Conservation (phyloP, 768 basidiomycete genomes). For the Porphyrellus cyaneotinctus region DNA sequence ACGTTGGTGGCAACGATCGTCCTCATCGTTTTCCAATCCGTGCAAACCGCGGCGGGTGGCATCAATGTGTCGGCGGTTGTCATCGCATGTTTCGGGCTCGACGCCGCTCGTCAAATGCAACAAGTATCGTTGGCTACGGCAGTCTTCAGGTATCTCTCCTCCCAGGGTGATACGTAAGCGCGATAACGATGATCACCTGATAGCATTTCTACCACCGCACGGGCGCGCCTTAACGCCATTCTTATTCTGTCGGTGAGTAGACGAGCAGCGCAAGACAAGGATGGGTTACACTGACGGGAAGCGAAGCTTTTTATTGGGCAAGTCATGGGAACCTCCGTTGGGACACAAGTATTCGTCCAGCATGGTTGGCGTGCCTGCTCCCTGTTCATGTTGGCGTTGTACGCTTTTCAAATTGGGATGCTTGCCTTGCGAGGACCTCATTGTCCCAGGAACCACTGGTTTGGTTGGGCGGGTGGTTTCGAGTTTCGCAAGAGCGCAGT, state of each 20-base stretch:
- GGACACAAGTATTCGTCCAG: conserved; percentile 63
- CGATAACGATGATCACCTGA: conserved; percentile 5
- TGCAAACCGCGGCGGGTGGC: conserved; percentile 69
- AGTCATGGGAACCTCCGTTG: conserved; percentile 76
- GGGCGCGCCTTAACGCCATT: conserved; percentile 74
- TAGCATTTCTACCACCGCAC: conserved; percentile 41
- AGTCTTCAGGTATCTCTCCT: conserved; percentile 45
- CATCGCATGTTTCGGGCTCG: conserved; percentile 66
- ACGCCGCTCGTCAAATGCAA: conserved; percentile 67
- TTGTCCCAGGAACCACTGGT: conserved; percentile 43
- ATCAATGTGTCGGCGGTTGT: conserved; percentile 68
- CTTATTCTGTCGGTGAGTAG: conserved; percentile 59
- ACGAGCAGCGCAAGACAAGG: neutral
- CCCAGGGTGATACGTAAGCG: neutral
- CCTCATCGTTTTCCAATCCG: conserved; percentile 49
- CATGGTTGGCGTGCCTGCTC: conserved; percentile 71
- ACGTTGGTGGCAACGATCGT: conserved; percentile 51
- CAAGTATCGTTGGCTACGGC: conserved; percentile 64
- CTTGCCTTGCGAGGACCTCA: conserved; percentile 71
- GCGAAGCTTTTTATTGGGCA: conserved; percentile 66
- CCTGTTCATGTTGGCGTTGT: conserved; percentile 54
- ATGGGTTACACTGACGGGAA: neutral
- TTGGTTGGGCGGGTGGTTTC: conserved; percentile 60
- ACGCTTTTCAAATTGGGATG: conserved; percentile 51
- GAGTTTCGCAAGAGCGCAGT: conserved; percentile 40